Evolutionary conservation across 2,329 filamentous ascomycete genomes (phyloP).

Genomic region (Madurella fahalii): DNA sequence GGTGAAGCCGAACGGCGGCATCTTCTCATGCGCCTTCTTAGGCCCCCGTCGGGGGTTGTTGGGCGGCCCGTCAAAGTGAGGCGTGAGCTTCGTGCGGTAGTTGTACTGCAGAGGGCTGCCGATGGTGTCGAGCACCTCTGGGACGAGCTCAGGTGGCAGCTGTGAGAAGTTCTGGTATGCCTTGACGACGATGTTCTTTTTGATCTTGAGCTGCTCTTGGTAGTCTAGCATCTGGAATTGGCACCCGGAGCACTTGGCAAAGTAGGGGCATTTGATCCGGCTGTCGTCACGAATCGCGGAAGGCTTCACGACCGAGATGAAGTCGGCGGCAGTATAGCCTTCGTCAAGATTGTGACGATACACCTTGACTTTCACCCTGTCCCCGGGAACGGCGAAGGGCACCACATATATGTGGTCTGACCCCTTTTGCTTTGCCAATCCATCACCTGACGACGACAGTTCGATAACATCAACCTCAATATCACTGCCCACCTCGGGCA

Average conservation of each 20-base stretch:
- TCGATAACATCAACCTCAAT: slow-evolving; percentile 77
- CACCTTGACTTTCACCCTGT: slow-evolving; percentile 73
- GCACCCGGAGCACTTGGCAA: slow-evolving; percentile 81
- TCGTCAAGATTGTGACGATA: slow-evolving; percentile 64
- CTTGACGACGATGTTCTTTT: slow-evolving; percentile 81
- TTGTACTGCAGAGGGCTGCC: slow-evolving; percentile 86
- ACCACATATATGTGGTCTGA: slow-evolving; percentile 74
- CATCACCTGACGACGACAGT: slow-evolving; percentile 89
- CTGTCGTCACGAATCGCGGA: slow-evolving; percentile 73
- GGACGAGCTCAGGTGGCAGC: slow-evolving; percentile 69
- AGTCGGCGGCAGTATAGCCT: slow-evolving; percentile 74
- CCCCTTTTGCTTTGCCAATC: slow-evolving; percentile 68
- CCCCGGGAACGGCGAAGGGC: slow-evolving; percentile 83
- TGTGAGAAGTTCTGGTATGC: slow-evolving; percentile 90
- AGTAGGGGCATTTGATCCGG: slow-evolving; percentile 80
- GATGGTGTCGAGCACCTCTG: slow-evolving; percentile 76
- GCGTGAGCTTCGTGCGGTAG: slow-evolving; percentile 95
- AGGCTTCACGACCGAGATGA: slow-evolving; percentile 70
- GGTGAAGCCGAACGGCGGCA: slow-evolving; percentile 87
- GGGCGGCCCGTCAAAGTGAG: slow-evolving; percentile 83
- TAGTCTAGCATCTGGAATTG: slow-evolving; percentile 98
- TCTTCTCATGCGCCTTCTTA: slow-evolving; percentile 53
- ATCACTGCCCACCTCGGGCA: slow-evolving; percentile 68
- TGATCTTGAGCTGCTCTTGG: slow-evolving; percentile 76
- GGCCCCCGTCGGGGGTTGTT: slow-evolving; percentile 48